Conservation (phyloP, 192 early-diverging fungal species). For the Phycomyces nitens region DNA sequence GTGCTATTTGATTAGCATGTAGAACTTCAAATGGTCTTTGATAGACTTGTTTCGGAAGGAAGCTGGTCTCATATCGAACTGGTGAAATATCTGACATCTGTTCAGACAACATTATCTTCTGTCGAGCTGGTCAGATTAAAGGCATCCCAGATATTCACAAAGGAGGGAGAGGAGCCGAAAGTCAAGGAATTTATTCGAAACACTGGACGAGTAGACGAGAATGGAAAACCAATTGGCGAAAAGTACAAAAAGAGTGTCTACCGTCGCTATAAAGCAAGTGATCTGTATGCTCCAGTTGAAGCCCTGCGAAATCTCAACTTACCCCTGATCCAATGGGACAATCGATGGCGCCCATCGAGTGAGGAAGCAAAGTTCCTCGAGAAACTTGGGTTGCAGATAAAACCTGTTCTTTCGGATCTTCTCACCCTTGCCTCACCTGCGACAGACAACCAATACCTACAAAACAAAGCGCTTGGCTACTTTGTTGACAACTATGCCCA, state of each 20-base stretch:
- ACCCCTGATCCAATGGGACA: constrained; percentile 68
- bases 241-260: constrained; percentile 25
- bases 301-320: constrained; percentile 54
- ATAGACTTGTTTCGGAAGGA: constrained; percentile 65
- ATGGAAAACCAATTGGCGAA: constrained; percentile 7
- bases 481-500: constrained; percentile 64
- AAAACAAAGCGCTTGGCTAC: constrained; percentile 58
- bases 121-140: constrained; percentile 60
- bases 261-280: constrained; percentile 51
- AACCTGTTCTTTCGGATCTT: constrained; percentile 39
- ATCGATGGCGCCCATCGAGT: constrained; percentile 36
- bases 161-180: constrained; percentile 32
- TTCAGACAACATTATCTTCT: constrained; percentile 59
- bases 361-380: constrained; percentile 47
- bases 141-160: constrained; percentile 66
- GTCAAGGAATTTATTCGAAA: constrained; percentile 3
- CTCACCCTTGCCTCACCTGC: constrained; percentile 38
- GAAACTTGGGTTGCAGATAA: constrained; percentile 44
- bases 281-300: constrained; percentile 68
- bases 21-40: constrained; percentile 81
- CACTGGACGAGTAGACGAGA: constrained; percentile 14
- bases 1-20: constrained; percentile 53
- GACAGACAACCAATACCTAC: constrained; percentile 22
- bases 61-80: constrained; percentile 85
- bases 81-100: constrained; percentile 74